Conservation (phyloP, 2,329 filamentous ascomycete genomes). For the Neophaeococcomyces mojaviensis region DNA sequence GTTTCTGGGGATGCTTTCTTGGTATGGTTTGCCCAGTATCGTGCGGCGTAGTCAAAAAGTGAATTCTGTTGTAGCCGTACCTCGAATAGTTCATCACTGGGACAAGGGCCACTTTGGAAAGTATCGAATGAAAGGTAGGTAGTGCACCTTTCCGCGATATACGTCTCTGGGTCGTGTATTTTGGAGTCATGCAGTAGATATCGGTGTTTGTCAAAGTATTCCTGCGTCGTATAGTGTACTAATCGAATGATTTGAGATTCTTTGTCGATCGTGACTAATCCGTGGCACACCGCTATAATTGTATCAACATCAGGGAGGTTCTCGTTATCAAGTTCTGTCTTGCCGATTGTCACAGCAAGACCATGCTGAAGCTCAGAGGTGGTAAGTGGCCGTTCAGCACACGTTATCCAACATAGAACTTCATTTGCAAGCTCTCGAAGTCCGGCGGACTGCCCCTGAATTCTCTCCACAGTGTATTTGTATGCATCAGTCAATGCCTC, state of each 20-base stretch:
- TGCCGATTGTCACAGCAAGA: constrained; percentile 20
- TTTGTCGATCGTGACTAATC: constrained; percentile 20
- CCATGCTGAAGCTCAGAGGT: constrained; percentile 23
- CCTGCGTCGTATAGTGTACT: constrained; percentile 41
- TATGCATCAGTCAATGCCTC: constrained; percentile 10
- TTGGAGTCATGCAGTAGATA: not conserved
- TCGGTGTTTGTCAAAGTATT: constrained; percentile 34
- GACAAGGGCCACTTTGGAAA: no score
- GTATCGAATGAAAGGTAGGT: no score
- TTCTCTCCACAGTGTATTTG: constrained; percentile 13
- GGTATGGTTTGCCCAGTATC: no score
- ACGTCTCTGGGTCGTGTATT: constrained; percentile 4
- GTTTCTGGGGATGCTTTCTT: no score
- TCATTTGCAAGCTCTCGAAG: constrained; percentile 12
- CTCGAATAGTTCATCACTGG: no score
- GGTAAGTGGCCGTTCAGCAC: constrained; percentile 17
- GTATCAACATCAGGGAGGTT: constrained; percentile 18
- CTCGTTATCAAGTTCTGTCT: constrained; percentile 18
- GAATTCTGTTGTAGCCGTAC: no score
- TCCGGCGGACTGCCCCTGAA: constrained; percentile 13
- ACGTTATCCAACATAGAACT: constrained; percentile 22
- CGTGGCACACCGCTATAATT: constrained; percentile 21
- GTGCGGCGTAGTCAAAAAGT: no score
- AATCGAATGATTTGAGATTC: constrained; percentile 19
- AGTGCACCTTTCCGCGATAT: constrained; percentile 9